Conservation (phyloP, 768 basidiomycete genomes). For the Russula ochroleuca region DNA sequence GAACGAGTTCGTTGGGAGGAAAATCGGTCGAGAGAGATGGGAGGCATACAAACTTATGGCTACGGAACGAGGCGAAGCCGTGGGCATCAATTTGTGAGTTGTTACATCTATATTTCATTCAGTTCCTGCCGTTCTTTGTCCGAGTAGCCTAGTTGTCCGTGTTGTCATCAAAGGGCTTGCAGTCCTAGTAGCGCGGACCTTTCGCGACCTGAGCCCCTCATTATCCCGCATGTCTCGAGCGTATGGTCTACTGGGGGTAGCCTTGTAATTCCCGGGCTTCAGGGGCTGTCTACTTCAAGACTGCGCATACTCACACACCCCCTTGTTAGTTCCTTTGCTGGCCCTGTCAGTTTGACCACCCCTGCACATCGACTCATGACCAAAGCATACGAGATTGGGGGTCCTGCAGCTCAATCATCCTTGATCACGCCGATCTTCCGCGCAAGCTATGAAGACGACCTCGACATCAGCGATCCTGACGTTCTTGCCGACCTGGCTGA, state of each 20-base stretch:
- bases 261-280: neutral
- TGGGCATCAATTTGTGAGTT: conserved; percentile 46
- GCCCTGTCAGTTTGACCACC: conserved; percentile 61
- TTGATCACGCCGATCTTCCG: conserved; percentile 58
- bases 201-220: neutral
- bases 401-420: conserved; percentile 54
- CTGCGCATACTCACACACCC: neutral
- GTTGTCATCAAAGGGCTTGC: too few relatives aligned
- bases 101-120: conserved; percentile 1
- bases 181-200: neutral
- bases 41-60: conserved; percentile 35
- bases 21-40: conserved; percentile 41
- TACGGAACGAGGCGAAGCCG: conserved; percentile 35
- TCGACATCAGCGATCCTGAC: conserved; percentile 57
- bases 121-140: neutral
- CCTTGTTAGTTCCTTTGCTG: conserved; percentile 49
- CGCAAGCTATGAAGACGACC: conserved; percentile 58
- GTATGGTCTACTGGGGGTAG: neutral
- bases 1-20: conserved; percentile 32
- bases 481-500: conserved; percentile 59
- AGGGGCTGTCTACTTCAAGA: neutral
- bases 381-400: conserved; percentile 66
- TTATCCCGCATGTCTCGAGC: neutral
- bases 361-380: conserved; percentile 66
- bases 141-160: neutral